phyloP scores from a whole-genome alignment of 129 eudicot genomes.

The Artemisia annua region DNA sequence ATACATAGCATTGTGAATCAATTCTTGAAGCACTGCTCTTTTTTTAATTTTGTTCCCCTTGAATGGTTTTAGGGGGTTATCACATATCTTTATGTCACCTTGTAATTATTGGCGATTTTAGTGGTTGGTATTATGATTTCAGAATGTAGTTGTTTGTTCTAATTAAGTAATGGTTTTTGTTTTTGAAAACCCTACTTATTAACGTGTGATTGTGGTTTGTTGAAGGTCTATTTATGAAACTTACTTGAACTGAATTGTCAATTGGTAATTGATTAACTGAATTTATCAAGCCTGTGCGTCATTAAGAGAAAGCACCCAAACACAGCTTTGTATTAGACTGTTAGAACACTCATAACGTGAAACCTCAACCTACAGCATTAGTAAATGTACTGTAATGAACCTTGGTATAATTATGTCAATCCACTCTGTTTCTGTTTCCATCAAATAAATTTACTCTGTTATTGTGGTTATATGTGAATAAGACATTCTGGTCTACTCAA shows the following conservation, averaged over 20 bases:
- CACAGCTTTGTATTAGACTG: background rate
- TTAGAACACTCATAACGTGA: background rate
- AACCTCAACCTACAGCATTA: background rate
- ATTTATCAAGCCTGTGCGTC: background rate
- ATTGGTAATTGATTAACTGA: background rate
- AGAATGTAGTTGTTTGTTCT: background rate
- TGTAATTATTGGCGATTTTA: background rate
- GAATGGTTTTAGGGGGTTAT: background rate
- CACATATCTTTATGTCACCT: background rate
- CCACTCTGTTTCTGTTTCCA: background rate
- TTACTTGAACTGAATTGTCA: background rate
- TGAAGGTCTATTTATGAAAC: background rate
- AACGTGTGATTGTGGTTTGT: background rate
- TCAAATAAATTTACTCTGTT: background rate
- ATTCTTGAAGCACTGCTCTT: background rate
- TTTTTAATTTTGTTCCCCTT: background rate
- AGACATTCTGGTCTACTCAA: slow-evolving; percentile 2
- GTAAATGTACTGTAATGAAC: too few species aligned
- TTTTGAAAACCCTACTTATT: background rate
- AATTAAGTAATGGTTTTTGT: background rate
- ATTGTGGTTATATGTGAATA: background rate
- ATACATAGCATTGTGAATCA: background rate
- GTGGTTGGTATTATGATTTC: background rate
- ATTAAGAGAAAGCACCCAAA: background rate
- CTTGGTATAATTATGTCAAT: background rate